phyloP scores from a whole-genome alignment of 768 basidiomycete genomes.

The Kondoa malvinella region DNA sequence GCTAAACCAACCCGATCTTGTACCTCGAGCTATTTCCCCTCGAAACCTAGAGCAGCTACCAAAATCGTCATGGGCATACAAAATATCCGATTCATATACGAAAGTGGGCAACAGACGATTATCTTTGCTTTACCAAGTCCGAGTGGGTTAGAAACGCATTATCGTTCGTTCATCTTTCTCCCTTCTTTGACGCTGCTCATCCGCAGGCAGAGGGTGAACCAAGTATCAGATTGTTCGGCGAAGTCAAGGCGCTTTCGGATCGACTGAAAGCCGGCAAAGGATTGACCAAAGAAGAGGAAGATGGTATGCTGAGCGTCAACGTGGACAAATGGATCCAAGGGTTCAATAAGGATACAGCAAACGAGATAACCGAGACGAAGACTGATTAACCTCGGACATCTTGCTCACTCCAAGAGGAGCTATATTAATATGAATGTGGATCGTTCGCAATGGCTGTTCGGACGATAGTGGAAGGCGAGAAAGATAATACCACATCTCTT shows the following conservation, averaged over 20 bases:
- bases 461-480: no score
- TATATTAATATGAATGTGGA: no score
- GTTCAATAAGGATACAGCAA: not conserved
- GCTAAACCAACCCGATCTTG: not conserved
- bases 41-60: not conserved
- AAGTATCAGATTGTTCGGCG: not conserved
- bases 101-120: not conserved
- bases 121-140: constrained; percentile 3
- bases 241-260: constrained; percentile 6
- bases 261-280: not conserved
- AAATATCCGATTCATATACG: not conserved
- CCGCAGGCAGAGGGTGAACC: not conserved
- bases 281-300: not conserved
- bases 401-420: no score
- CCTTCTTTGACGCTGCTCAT: not conserved
- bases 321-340: not conserved
- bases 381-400: no score
- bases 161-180: not conserved
- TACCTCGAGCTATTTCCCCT: not conserved
- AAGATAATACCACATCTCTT: no score
- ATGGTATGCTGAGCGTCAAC: not conserved
- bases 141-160: not conserved
- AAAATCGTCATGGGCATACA: constrained; percentile 2
- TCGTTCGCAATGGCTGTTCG: no score
- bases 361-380: no score